Conservation (phyloP, 2,329 filamentous ascomycete genomes). For the Ophiostoma tasmaniense region DNA sequence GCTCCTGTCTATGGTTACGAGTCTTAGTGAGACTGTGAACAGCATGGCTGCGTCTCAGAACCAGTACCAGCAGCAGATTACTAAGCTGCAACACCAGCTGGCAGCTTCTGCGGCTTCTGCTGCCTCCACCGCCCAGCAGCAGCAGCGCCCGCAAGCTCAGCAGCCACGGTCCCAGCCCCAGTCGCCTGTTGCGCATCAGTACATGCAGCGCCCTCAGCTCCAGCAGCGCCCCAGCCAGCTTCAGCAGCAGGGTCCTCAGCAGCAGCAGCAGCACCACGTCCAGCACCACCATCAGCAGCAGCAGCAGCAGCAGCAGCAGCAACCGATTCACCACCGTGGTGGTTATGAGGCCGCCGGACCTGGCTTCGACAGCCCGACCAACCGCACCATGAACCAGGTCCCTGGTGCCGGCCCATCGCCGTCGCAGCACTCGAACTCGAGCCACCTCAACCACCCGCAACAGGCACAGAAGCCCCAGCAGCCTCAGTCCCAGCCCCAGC, state of each 20-base stretch:
- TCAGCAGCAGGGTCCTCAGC: constrained; percentile 14
- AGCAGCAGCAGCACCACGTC: constrained; percentile 17
- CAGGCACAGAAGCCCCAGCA: constrained; percentile 21
- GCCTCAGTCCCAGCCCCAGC: constrained; percentile 17
- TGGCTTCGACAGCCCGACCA: constrained; percentile 15
- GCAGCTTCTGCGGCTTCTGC: not conserved
- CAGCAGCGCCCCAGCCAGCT: constrained; percentile 5
- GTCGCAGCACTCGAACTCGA: constrained; percentile 23
- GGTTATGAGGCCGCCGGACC: constrained; percentile 9
- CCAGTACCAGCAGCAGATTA: constrained; percentile 57
- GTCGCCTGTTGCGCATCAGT: constrained; percentile 5
- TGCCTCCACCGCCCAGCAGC: constrained; percentile 1
- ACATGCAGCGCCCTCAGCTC: not conserved
- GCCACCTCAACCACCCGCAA: constrained; percentile 3
- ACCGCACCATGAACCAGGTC: constrained; percentile 15
- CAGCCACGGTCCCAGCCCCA: constrained; percentile 5
- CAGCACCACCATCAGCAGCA: constrained; percentile 11
- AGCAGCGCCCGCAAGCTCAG: constrained; percentile 11
- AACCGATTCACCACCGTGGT: constrained; percentile 12
- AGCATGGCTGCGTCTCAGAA: constrained; percentile 61
- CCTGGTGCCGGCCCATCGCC: constrained; percentile 15
- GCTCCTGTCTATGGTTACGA: constrained; percentile 57
- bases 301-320: constrained; percentile 13
- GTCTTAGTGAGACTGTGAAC: constrained; percentile 59
- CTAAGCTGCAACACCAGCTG: constrained; percentile 39